A percentile compares a stretch with the other conserved stretches of the same genome.
These are phyloP conservation scores for Populus nigra DNA, from an alignment of 345 rosid species.

Conservation along the genomic window DNA sequence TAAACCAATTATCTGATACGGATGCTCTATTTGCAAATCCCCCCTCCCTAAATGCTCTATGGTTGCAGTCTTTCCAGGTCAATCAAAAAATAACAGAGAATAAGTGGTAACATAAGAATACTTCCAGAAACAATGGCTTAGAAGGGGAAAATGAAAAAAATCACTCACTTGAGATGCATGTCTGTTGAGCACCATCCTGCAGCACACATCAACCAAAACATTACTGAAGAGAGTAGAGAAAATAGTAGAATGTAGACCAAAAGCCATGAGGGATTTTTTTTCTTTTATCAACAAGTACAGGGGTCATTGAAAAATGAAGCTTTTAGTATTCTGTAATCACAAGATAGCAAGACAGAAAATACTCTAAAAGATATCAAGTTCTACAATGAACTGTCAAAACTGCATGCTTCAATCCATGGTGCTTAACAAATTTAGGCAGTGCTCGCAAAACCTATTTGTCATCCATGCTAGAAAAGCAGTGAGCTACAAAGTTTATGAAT, in stretches of 20 bases:
- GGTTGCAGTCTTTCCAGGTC: no score
- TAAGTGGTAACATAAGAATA: not conserved
- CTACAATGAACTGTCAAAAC: not conserved
- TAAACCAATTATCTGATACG: no score
- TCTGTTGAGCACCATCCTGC: constrained; percentile 58
- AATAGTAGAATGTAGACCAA: not conserved
- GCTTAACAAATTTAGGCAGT: not conserved
- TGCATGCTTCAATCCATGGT: not conserved
- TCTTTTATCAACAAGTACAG: no score
- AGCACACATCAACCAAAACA: constrained; percentile 7
- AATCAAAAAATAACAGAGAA: not conserved
- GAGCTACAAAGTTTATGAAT: not conserved
- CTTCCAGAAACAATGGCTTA: not conserved
- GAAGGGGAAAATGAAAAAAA: constrained; percentile 4
- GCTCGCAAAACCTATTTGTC: not conserved
- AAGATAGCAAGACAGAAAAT: not conserved
- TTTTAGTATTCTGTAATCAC: no score
- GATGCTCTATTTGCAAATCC: no score
- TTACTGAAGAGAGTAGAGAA: constrained; percentile 4
- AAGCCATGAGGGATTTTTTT: not conserved
- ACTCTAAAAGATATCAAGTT: not conserved
- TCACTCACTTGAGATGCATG: constrained; percentile 69
- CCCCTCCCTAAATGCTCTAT: no score
- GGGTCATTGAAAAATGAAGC: no score
- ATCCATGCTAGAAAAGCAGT: not conserved